Percentiles rank a stretch among this genome's conserved stretches.
Evolutionary conservation across 495 filamentous ascomycete species (phyloP).

Genomic region (Hypomontagnella submonticulosa): DNA sequence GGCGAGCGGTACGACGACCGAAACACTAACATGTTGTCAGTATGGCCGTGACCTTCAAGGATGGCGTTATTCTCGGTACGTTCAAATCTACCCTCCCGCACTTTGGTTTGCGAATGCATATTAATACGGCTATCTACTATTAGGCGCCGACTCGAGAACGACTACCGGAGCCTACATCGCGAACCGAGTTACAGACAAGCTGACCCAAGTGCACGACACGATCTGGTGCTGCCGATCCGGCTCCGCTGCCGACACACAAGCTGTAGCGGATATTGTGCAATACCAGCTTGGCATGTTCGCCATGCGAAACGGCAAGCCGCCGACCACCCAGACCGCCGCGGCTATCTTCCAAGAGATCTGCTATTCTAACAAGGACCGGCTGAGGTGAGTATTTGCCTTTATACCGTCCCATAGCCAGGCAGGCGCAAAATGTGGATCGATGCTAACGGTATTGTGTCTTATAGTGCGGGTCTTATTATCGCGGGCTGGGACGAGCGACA

Average conservation of each 20-base stretch:
- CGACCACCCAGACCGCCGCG: conserved; percentile 92
- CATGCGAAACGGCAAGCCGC: conserved; percentile 84
- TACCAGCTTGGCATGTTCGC: conserved; percentile 95
- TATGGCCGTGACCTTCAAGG: conserved; percentile 96
- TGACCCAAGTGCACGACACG: conserved; percentile 97
- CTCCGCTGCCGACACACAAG: conserved; percentile 97
- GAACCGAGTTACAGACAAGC: conserved; percentile 98
- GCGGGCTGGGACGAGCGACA: conserved; percentile 94
- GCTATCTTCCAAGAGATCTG: conserved; percentile 97
- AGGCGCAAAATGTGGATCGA: neutral
- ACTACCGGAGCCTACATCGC: conserved; percentile 99
- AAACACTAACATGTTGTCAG: conserved; percentile 57
- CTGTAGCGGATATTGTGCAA: conserved; percentile 95
- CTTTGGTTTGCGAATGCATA: neutral
- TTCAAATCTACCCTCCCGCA: conserved; percentile 10
- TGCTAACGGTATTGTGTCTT: conserved; percentile 41
- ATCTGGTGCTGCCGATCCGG: conserved; percentile 99
- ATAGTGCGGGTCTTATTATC: conserved; percentile 95
- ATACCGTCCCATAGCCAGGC: neutral
- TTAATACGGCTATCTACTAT: conserved; percentile 30
- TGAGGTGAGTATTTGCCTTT: conserved; percentile 66
- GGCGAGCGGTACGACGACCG: conserved; percentile 11
- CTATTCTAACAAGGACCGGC: conserved; percentile 93
- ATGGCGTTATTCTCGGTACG: conserved; percentile 89
- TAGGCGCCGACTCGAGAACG: conserved; percentile 93